Conservation (phyloP, 2,329 filamentous ascomycete species). For the Coniochaeta hoffmannii region DNA sequence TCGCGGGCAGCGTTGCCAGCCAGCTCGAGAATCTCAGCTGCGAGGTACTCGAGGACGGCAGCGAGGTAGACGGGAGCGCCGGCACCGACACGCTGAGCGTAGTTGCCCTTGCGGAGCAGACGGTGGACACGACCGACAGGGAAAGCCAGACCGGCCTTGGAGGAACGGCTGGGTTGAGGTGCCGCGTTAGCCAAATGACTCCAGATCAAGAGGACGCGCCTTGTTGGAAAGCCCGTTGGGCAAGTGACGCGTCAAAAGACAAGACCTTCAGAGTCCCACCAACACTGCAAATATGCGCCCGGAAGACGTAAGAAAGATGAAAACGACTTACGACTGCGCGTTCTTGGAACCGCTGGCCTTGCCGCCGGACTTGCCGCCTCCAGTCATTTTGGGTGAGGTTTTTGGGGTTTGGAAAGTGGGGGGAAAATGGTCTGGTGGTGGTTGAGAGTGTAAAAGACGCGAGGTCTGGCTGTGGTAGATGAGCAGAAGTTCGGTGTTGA, state of each 20-base stretch:
- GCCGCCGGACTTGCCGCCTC: constrained; percentile 99
- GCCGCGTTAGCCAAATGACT: constrained; percentile 25
- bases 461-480: constrained; percentile 16
- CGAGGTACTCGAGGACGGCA: constrained; percentile 95
- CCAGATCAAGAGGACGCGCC: constrained; percentile 6
- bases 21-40: constrained; percentile 97
- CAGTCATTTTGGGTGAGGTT: constrained; percentile 96
- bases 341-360: constrained; percentile 99
- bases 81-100: constrained; percentile 98
- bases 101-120: constrained; percentile 98
- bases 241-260: not conserved
- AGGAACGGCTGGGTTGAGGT: constrained; percentile 66
- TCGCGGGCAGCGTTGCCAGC: constrained; percentile 97
- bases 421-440: constrained; percentile 16
- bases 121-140: constrained; percentile 98
- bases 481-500: constrained; percentile 25
- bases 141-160: constrained; percentile 98
- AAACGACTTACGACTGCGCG: constrained; percentile 84
- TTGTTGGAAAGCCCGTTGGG: no score
- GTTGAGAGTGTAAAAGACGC: constrained; percentile 21
- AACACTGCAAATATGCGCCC: no score
- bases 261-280: not conserved
- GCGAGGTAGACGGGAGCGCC: constrained; percentile 96
- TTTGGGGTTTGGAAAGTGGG: constrained; percentile 22
- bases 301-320: constrained; percentile 3